phyloP scores from a whole-genome alignment of 139 green algal species.

The Spirogloea muscicola region DNA sequence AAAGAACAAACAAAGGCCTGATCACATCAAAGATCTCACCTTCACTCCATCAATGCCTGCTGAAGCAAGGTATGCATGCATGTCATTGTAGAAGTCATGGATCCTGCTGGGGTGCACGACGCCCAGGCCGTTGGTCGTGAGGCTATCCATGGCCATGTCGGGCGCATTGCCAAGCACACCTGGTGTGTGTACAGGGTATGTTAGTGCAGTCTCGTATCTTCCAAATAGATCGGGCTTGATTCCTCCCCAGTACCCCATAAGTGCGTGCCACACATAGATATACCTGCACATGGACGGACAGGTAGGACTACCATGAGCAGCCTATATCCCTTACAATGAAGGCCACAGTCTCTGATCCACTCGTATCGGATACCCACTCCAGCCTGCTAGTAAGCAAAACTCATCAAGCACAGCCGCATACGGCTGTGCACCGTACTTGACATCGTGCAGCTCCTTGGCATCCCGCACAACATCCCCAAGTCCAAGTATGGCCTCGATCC shows the following conservation, averaged over 20 bases:
- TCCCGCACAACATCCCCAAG: constrained; percentile 28
- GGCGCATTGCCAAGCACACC: constrained; percentile 71
- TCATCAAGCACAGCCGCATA: no score
- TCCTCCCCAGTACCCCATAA: constrained; percentile 89
- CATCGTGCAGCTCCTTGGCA: constrained; percentile 24
- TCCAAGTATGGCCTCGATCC: not conserved
- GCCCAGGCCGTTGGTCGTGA: constrained; percentile 21
- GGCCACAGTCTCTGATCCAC: no score
- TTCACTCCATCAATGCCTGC: constrained; percentile 87
- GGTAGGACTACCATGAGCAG: no score
- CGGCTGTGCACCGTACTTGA: no score
- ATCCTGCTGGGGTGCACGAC: constrained; percentile 63
- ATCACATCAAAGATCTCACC: no score
- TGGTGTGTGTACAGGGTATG: constrained; percentile 38
- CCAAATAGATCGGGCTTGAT: constrained; percentile 48
- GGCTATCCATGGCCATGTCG: constrained; percentile 66
- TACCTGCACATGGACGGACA: constrained; percentile 10
- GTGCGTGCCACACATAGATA: constrained; percentile 90
- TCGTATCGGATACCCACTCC: no score
- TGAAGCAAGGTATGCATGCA: constrained; percentile 78
- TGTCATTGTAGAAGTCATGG: constrained; percentile 69
- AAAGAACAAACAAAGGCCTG: not conserved
- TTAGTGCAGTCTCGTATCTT: constrained; percentile 21
- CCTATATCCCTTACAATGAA: no score
- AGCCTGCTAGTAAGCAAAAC: no score